These are phyloP conservation scores for Diaporthe citriasiana DNA, from an alignment of 2,329 filamentous ascomycete species.

Conservation along the genomic window DNA sequence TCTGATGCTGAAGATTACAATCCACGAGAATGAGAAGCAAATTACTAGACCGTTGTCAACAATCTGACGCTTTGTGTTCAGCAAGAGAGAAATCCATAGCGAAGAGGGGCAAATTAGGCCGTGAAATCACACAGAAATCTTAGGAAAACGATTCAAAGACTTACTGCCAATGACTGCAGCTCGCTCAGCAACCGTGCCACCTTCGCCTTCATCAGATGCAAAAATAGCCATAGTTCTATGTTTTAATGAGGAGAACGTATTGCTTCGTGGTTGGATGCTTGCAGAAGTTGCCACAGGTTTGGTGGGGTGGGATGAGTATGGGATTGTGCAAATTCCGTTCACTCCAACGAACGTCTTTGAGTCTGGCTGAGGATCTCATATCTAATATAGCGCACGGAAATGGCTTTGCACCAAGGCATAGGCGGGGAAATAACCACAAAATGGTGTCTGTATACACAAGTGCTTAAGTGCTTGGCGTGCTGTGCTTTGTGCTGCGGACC, in stretches of 20 bases:
- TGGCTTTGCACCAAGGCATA: background rate
- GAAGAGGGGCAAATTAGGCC: background rate
- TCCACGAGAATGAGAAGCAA: slow-evolving; percentile 32
- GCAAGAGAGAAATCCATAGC: background rate
- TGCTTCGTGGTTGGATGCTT: background rate
- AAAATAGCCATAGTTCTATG: slow-evolving; percentile 17
- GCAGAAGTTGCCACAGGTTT: background rate
- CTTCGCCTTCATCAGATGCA: slow-evolving; percentile 12
- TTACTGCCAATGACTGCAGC: slow-evolving; percentile 22
- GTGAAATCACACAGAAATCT: background rate
- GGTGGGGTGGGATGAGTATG: background rate
- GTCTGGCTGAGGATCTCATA: too few relatives aligned
- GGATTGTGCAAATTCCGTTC: background rate
- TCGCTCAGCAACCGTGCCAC: slow-evolving; percentile 10
- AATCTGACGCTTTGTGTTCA: background rate
- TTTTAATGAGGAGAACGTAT: background rate
- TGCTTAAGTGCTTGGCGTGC: background rate
- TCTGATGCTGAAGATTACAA: slow-evolving; percentile 21
- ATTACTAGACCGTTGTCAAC: slow-evolving; percentile 9
- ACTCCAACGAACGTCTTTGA: background rate
- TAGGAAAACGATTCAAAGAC: background rate
- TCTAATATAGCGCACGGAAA: background rate
- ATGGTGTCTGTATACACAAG: background rate
- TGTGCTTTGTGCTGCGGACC: background rate
- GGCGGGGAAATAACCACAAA: background rate